Percentiles rank a stretch among this genome's conserved stretches.
These are phyloP conservation scores for Harrya chromipes DNA, from an alignment of 768 basidiomycete genomes.

Conservation along the genomic window DNA sequence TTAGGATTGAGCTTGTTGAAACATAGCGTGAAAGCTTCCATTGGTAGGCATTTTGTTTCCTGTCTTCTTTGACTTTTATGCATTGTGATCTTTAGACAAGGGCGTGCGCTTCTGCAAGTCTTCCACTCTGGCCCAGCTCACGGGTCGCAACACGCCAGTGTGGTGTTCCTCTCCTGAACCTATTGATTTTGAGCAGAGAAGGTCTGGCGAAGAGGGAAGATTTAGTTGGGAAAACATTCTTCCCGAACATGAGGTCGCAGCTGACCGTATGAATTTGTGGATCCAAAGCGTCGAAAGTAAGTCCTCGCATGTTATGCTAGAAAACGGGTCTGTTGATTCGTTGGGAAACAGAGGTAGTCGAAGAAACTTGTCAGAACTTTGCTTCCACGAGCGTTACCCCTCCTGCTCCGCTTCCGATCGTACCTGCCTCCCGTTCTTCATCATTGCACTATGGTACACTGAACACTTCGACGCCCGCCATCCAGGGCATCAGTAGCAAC, in stretches of 20 bases:
- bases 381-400: conserved; percentile 47
- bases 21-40: conserved; percentile 70
- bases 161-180: conserved; percentile 31
- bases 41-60: conserved; percentile 46
- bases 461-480: conserved; percentile 31
- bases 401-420: conserved; percentile 62
- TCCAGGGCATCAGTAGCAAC: conserved; percentile 7
- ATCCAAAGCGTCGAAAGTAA: conserved; percentile 80
- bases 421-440: conserved; percentile 50
- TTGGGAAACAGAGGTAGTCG: conserved; percentile 61
- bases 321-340: background rate
- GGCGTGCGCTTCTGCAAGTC: conserved; percentile 67
- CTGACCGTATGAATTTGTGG: conserved; percentile 78
- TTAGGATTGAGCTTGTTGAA: conserved; percentile 51
- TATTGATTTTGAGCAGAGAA: conserved; percentile 32
- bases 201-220: conserved; percentile 31
- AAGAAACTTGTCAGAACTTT: conserved; percentile 76
- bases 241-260: conserved; percentile 29
- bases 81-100: conserved; percentile 47
- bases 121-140: conserved; percentile 46
- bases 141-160: conserved; percentile 29
- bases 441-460: conserved; percentile 35
- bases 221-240: conserved; percentile 36
- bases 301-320: conserved; percentile 27
- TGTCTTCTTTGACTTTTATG: background rate